Evolutionary conservation across 2,329 filamentous ascomycete species (phyloP).

Genomic region (Pyricularia sp.): DNA sequence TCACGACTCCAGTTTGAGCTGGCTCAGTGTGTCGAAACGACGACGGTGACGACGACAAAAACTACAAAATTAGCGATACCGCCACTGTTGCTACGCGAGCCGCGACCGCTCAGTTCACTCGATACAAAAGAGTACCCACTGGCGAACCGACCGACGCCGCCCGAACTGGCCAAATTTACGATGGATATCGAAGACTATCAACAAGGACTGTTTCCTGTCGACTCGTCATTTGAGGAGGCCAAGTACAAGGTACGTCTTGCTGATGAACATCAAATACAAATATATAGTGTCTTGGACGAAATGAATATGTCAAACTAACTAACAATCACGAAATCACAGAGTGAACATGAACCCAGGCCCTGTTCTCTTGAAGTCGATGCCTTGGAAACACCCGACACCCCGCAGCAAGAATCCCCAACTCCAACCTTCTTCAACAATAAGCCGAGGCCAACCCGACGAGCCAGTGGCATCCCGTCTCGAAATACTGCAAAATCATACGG

Average conservation of each 20-base stretch:
- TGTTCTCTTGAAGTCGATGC: not conserved
- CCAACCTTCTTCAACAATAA: not conserved
- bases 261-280: not conserved
- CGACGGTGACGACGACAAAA: constrained; percentile 77
- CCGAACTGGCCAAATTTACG: constrained; percentile 61
- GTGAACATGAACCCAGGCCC: not conserved
- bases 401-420: not conserved
- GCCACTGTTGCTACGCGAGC: constrained; percentile 65
- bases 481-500: not conserved
- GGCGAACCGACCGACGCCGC: constrained; percentile 68
- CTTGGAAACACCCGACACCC: not conserved
- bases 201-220: constrained; percentile 18
- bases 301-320: not conserved
- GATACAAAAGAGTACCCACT: constrained; percentile 87
- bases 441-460: not conserved
- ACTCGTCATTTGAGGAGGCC: constrained; percentile 13
- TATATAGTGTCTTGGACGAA: not conserved
- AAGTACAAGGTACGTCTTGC: not conserved
- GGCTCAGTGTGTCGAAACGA: constrained; percentile 53
- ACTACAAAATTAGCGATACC: constrained; percentile 78
- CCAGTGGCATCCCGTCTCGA: not conserved
- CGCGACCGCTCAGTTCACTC: constrained; percentile 55
- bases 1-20: constrained; percentile 40
- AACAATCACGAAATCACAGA: not conserved
- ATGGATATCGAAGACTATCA: constrained; percentile 56